Base-by-base conservation (phyloP, 1,284 basidiomycete species). In the Sphagnurus paluster region DNA sequence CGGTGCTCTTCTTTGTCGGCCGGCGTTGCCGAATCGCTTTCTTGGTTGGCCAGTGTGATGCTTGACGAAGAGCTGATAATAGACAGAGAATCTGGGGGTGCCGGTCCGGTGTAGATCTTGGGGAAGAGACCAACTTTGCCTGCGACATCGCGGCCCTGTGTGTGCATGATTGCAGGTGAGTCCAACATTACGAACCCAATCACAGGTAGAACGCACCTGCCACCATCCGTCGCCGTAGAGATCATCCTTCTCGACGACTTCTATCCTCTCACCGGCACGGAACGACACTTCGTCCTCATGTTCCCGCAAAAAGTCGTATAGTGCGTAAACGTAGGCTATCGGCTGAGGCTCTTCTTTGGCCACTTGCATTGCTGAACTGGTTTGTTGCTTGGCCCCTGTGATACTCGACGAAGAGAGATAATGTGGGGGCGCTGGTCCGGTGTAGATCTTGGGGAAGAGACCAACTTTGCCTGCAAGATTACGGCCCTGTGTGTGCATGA, bases 161-260 rank as follows among this genome's bases (percentile, higher is more conserved):
- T 64, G 43, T 66, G 54, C 44, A 65, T 56, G 23, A 64, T 51
- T 7, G 63, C 58, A 19, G 58, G 64, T 39, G 59, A 60, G 7
- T n/a, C 13, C 51, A 66, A 65, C 5, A 69, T 69, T 13, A 67
- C 52, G 9, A 69, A 68, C 11, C 68, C 63, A 16, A 33, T 20
- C 32, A 36, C 34, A 35, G 30, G 41, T 46, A 54, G 30, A 50
- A 74, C 89, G 68, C 60, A 94, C 94, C 81, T 93, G 87, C 93
- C 92, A 98, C 96, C 96, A 99, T n/a, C 96, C 96, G 67, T 99
- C 96, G 33, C 84, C 83, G 64, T 93, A 99, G 48, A 84, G 72
- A 54, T 99, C 96, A 65, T 99, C 96, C 70, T 83, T 90, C 74
- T 99, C 95, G 33, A 98, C 55, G 34, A 99, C 84, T 59, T 90